Conservation (phyloP, 129 eudicot species). For the Flaveria sonorensis region DNA sequence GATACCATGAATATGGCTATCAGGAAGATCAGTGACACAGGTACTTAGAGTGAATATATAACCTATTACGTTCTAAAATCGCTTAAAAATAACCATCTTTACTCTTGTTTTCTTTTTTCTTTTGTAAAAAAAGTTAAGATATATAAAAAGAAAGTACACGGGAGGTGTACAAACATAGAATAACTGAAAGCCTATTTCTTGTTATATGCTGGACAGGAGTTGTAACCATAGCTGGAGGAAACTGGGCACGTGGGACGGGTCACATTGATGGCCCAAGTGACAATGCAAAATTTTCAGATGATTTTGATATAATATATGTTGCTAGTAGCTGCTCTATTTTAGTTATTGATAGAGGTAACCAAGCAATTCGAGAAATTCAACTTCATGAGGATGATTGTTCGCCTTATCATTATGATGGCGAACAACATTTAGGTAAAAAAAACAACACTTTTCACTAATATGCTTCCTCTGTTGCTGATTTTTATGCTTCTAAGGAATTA, state of each 20-base stretch:
- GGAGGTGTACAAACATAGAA: neutral
- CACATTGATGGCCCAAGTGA: slow-evolving; percentile 93
- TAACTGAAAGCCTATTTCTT: neutral
- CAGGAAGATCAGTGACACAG: slow-evolving; percentile 78
- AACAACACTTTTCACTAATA: neutral
- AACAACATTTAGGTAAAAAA: slow-evolving; percentile 69
- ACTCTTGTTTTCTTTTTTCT: neutral
- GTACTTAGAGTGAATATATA: slow-evolving; percentile 37
- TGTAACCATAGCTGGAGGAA: slow-evolving; percentile 96
- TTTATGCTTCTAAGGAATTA: neutral
- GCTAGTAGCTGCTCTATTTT: slow-evolving; percentile 79
- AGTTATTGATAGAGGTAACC: slow-evolving; percentile 89
- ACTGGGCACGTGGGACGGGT: slow-evolving; percentile 61
- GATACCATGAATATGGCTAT: slow-evolving; percentile 95
- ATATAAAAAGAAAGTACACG: neutral
- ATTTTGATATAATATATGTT: slow-evolving; percentile 75
- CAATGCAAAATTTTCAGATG: slow-evolving; percentile 83
- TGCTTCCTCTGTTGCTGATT: neutral
- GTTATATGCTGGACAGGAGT: slow-evolving; percentile 60
- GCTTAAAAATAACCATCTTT: neutral
- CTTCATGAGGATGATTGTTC: slow-evolving; percentile 78
- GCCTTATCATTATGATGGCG: slow-evolving; percentile 58
- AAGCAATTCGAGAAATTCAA: slow-evolving; percentile 93
- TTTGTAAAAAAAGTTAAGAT: neutral
- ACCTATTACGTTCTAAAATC: neutral